Conservation (phyloP, 192 early-diverging fungal genomes). For the Haplosporangium gracile region DNA sequence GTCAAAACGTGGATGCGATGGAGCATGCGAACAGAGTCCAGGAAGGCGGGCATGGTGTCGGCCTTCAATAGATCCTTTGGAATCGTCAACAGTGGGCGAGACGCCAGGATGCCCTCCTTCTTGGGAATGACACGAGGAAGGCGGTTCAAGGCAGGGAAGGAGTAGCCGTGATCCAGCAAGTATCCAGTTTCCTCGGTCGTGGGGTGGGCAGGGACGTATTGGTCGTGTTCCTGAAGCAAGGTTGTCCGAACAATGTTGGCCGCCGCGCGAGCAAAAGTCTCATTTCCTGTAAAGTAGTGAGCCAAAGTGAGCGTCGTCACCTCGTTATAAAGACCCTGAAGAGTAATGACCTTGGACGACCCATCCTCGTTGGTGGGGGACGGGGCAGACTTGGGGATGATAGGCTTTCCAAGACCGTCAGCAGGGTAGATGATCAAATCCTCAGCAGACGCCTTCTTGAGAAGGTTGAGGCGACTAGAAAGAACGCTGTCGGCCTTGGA, state of each 20-base stretch:
- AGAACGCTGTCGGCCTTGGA: slow-evolving; percentile 43
- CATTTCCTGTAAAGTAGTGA: slow-evolving; percentile 66
- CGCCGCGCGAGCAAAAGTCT: slow-evolving; percentile 63
- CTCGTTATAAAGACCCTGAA: slow-evolving; percentile 61
- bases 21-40: slow-evolving; percentile 68
- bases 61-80: slow-evolving; percentile 63
- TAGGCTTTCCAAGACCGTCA: slow-evolving; percentile 30
- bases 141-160: slow-evolving; percentile 68
- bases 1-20: slow-evolving; percentile 64
- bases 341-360: slow-evolving; percentile 39
- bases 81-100: slow-evolving; percentile 50
- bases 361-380: slow-evolving; percentile 24
- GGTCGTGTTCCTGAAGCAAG: slow-evolving; percentile 65
- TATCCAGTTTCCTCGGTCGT: slow-evolving; percentile 64
- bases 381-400: slow-evolving; percentile 22
- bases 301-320: slow-evolving; percentile 68
- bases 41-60: slow-evolving; percentile 61
- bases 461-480: slow-evolving; percentile 19
- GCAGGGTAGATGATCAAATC: slow-evolving; percentile 41
- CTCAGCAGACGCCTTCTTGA: slow-evolving; percentile 49
- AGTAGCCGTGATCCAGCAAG: slow-evolving; percentile 71
- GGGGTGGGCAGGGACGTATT: slow-evolving; percentile 53
- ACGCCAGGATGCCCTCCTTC: slow-evolving; percentile 38
- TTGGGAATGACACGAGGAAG: slow-evolving; percentile 64
- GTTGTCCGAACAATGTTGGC: slow-evolving; percentile 69